These are phyloP conservation scores for Diaporthe citrichinensis DNA, from an alignment of 2,329 filamentous ascomycete species.

Conservation along the genomic window DNA sequence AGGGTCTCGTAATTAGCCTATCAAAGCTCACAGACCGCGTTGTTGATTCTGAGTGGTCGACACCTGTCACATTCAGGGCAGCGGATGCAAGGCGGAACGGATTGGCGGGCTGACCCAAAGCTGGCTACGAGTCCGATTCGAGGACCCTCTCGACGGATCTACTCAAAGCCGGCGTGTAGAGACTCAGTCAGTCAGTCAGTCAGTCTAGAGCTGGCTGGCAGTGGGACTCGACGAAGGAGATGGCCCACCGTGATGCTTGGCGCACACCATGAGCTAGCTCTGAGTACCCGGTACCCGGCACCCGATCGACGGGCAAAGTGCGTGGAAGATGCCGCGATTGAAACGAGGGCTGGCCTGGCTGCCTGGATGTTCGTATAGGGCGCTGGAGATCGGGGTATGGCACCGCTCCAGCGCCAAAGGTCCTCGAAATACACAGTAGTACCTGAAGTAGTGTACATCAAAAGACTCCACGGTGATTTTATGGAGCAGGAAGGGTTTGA, in stretches of 20 bases:
- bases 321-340: background rate
- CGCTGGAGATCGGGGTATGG: background rate
- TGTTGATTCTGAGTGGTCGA: slow-evolving; percentile 29
- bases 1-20: slow-evolving; percentile 18
- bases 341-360: background rate
- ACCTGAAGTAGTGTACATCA: background rate
- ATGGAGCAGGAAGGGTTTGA: slow-evolving; percentile 2
- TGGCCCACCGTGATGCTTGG: slow-evolving; percentile 15
- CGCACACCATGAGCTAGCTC: background rate
- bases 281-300: background rate
- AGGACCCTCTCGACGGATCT: background rate
- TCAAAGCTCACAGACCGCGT: background rate
- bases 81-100: slow-evolving; percentile 15
- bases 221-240: background rate
- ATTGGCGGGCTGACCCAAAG: slow-evolving; percentile 9
- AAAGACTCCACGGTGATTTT: background rate
- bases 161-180: background rate
- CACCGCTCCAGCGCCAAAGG: background rate
- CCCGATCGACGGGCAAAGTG: background rate
- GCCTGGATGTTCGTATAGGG: background rate
- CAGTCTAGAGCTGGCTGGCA: slow-evolving; percentile 10
- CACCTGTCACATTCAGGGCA: slow-evolving; percentile 1
- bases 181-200: background rate
- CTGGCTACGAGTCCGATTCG: slow-evolving; percentile 22
- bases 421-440: background rate